Evolutionary conservation across 306 rosid genomes (phyloP).

Genomic region (Rubus idaeus): DNA sequence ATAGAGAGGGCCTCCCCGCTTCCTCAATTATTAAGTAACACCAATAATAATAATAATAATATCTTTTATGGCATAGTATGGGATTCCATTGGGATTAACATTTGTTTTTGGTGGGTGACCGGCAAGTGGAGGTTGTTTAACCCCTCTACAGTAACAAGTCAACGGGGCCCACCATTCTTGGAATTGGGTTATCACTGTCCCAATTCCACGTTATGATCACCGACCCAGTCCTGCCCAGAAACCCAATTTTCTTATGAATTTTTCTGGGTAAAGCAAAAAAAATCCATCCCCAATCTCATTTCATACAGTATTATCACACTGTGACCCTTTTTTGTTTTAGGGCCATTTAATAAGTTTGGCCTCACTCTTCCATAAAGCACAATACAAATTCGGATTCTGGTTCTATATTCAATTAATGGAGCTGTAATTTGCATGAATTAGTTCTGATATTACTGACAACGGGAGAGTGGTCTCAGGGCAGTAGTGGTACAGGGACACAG

Average conservation of each 20-base stretch:
- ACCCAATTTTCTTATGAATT: not conserved
- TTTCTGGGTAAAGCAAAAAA: not conserved
- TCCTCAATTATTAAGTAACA: not conserved
- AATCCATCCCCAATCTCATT: not conserved
- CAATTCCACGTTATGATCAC: conserved; percentile 62
- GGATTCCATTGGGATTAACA: conserved; percentile 38
- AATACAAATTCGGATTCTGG: not conserved
- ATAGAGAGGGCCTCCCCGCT: not conserved
- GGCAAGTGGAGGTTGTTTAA: conserved; percentile 65
- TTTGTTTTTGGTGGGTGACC: conserved; percentile 29
- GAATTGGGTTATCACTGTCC: conserved; percentile 46
- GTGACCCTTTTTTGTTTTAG: not conserved
- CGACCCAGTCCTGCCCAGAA: conserved; percentile 32
- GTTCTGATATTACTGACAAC: not conserved
- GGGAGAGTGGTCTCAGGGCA: not conserved
- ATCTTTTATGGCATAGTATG: not conserved
- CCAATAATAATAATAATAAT: conserved; percentile 25
- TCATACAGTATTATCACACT: not conserved
- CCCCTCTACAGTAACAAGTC: conserved; percentile 51
- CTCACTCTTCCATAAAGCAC: not conserved
- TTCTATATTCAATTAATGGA: not conserved
- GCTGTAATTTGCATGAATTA: not conserved
- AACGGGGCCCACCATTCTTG: conserved; percentile 44
- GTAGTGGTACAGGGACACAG: not conserved
- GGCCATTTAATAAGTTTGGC: not conserved